Percentiles rank a stretch among this genome's conserved stretches.
Conservation (phyloP, 1,284 basidiomycete genomes). For the Phylloboletellus chloephorus region DNA sequence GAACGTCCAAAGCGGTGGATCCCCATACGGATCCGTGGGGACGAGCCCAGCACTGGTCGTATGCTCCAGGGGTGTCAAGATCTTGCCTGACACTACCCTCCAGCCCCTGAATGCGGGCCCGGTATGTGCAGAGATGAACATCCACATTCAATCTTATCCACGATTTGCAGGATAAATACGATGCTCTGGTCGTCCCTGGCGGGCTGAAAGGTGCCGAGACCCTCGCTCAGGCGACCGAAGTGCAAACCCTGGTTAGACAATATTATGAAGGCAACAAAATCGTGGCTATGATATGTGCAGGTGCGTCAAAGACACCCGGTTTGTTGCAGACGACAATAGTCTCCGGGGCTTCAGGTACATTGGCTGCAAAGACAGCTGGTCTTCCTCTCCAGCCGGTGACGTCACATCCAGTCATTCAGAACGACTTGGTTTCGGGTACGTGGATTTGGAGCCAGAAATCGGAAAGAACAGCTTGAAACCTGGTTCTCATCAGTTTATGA, state of each 20-base stretch:
- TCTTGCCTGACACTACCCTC: conserved; percentile 63
- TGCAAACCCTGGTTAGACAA: conserved; percentile 61
- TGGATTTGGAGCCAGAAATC: background rate
- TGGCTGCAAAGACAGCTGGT: conserved; percentile 61
- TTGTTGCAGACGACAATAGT: background rate
- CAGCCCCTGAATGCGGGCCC: conserved; percentile 41
- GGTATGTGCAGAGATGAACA: conserved; percentile 29
- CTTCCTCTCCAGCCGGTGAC: conserved; percentile 66
- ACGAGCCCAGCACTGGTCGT: conserved; percentile 45
- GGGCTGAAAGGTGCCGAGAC: conserved; percentile 78
- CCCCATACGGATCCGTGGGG: conserved; percentile 23
- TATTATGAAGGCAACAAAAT: conserved; percentile 58
- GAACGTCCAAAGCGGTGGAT: conserved; percentile 46
- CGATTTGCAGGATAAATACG: conserved; percentile 49
- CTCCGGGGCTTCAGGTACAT: conserved; percentile 44
- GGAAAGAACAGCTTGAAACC: background rate
- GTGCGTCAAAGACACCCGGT: conserved; percentile 32
- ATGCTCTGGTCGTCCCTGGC: conserved; percentile 74
- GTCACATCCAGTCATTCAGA: conserved; percentile 75
- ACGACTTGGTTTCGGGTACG: conserved; percentile 54
- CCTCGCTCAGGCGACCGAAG: conserved; percentile 53
- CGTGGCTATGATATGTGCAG: conserved; percentile 83
- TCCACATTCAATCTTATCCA: background rate
- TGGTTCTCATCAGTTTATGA: conserved; percentile 52
- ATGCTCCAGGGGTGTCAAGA: conserved; percentile 70